Percentiles rank a stretch among this genome's conserved stretches.
These are phyloP conservation scores for Jacaranda copaia DNA, from an alignment of 257 asterid genomes.

Conservation along the genomic window DNA sequence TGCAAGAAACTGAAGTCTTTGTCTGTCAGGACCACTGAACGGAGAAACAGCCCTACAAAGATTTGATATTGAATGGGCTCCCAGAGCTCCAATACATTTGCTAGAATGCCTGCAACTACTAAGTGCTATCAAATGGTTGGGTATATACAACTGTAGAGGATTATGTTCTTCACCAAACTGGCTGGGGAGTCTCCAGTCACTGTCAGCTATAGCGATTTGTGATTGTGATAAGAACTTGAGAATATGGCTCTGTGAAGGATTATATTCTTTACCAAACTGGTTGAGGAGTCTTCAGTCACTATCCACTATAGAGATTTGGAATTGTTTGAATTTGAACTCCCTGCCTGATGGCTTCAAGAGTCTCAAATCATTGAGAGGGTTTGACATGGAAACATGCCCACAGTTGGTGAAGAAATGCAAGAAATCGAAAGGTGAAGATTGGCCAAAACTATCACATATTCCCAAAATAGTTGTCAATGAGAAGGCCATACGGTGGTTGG, in stretches of 20 bases:
- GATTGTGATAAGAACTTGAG: not conserved
- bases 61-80: not conserved
- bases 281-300: too few relatives aligned
- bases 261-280: too few relatives aligned
- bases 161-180: constrained; percentile 27
- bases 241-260: too few relatives aligned
- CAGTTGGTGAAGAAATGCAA: constrained; percentile 27
- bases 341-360: constrained; percentile 20
- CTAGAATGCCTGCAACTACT: constrained; percentile 32
- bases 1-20: constrained; percentile 30
- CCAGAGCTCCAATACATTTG: constrained; percentile 27
- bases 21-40: constrained; percentile 23
- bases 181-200: constrained; percentile 26
- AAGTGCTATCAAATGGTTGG: not conserved
- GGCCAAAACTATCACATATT: constrained; percentile 27
- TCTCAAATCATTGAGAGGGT: constrained; percentile 13
- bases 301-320: too few relatives aligned
- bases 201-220: not conserved
- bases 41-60: not conserved
- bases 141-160: not conserved
- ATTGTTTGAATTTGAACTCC: too few relatives aligned
- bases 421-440: constrained; percentile 20
- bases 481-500: not conserved
- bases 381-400: not conserved
- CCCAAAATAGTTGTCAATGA: not conserved